Evolutionary conservation across 805 yeast species (phyloP), one percentile per base, ranked within the genome.

Genomic region (Schwanniomyces yamadae): DNA sequence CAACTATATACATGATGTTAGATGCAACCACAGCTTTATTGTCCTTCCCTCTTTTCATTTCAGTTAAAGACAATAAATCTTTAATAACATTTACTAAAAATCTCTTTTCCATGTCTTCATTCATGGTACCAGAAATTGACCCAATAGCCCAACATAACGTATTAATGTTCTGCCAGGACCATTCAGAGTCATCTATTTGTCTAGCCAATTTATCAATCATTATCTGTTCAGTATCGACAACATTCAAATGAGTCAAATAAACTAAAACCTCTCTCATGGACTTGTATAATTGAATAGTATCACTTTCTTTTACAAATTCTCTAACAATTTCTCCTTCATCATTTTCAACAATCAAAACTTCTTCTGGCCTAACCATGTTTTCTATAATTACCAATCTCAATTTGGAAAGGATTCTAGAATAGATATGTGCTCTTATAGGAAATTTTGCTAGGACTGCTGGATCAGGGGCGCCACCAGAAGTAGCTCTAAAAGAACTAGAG

Each of bases 81-180:
- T 88, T 93, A 50, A 93, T 91, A 21, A 93, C 97, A 11, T 88
- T 77, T 26, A 93, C 97, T 46, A 93, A 73, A 58, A 93, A 93
- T 52, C 93, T 77, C 66, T 90, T 93, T 59, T 93, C 99, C 78
- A 91, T 84, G 49, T 89, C 96, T 66, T 93, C 98, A 57, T 86
- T 89, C 99, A 93, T 93, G 1, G 99, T 86, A 57, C 99, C 98
- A 3, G 97, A 88, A 41, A 93, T 93, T 11, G 98, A 91, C 44
- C 99, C 99, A 60, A 93, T 93, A 8, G 99, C 99, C 99, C 99
- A 93, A 71, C 98, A 93, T 47, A 93, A 68, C 3, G 98, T 93
- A 62, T 93, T 93, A 53, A 93, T 84, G 57, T 91, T 91, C 59
- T 89, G 95, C 98, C 99, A 93, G 19, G 97, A 90, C 99, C 99